phyloP scores from a whole-genome alignment of 2,329 filamentous ascomycete species.

The Lasiodiplodia citricola region DNA sequence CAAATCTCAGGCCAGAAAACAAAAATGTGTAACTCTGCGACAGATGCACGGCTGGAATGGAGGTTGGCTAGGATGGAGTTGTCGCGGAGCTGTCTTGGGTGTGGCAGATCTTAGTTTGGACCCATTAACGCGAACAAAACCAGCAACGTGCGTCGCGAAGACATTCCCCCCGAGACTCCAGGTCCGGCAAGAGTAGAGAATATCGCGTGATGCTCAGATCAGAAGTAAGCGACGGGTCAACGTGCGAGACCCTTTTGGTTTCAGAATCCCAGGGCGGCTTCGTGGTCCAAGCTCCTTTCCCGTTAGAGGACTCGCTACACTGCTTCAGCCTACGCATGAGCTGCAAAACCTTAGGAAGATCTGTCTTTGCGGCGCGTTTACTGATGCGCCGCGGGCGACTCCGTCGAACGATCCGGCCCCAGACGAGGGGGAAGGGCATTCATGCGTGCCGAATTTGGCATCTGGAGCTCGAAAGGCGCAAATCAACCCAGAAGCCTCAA shows the following conservation, averaged over 20 bases:
- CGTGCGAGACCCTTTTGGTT: conserved; percentile 5
- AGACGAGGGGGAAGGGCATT: not conserved
- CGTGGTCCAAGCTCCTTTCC: conserved; percentile 15
- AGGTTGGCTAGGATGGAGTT: not conserved
- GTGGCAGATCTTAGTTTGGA: not conserved
- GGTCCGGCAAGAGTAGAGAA: not conserved
- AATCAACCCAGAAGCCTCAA: not conserved
- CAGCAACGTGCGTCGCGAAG: not conserved
- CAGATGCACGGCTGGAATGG: not conserved
- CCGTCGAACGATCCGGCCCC: conserved; percentile 11
- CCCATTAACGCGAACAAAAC: not conserved
- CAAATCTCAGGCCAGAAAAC: conserved; percentile 13
- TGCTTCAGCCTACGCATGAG: conserved; percentile 12
- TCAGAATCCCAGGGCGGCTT: conserved; percentile 1
- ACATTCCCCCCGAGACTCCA: not conserved
- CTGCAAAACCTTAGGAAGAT: not conserved
- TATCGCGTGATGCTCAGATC: conserved; percentile 25
- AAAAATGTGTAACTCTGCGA: not conserved
- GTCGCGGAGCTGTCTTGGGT: conserved; percentile 1
- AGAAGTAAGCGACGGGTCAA: not conserved
- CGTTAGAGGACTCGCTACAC: not conserved
- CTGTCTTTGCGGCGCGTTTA: not conserved
- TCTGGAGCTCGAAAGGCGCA: conserved; percentile 31
- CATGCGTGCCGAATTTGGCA: conserved; percentile 1
- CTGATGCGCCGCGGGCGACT: not conserved